A percentile compares a stretch with the other conserved stretches of the same genome.
Conservation (phyloP, 1,284 basidiomycete species). For the Boletus sp. region DNA sequence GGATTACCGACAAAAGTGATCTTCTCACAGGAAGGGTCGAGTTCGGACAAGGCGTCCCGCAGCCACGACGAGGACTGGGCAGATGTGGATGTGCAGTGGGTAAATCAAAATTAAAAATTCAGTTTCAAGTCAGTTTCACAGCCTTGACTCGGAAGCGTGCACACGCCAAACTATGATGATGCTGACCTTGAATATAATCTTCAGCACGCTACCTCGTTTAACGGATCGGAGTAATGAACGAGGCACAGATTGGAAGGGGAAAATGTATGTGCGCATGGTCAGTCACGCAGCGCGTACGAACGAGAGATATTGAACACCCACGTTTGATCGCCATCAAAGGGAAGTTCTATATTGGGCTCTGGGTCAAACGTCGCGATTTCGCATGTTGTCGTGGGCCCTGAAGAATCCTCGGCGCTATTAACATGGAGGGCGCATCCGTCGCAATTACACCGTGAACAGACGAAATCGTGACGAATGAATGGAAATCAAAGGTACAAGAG, state of each 20-base stretch:
- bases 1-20: constrained; percentile 81
- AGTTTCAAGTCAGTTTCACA: constrained; percentile 1
- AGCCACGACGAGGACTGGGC: constrained; percentile 71
- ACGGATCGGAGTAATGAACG: constrained; percentile 2
- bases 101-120: neutral
- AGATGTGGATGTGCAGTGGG: constrained; percentile 1
- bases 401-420: constrained; percentile 74
- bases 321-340: constrained; percentile 70
- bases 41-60: constrained; percentile 84
- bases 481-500: neutral
- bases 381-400: constrained; percentile 84
- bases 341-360: constrained; percentile 75
- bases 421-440: constrained; percentile 1
- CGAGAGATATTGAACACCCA: constrained; percentile 35
- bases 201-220: constrained; percentile 52
- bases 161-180: neutral
- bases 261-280: constrained; percentile 4
- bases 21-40: constrained; percentile 80
- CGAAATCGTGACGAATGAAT: neutral
- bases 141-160: neutral
- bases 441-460: constrained; percentile 1
- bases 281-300: constrained; percentile 7
- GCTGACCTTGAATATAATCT: constrained; percentile 81
- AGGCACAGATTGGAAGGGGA: neutral
- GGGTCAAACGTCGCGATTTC: constrained; percentile 85